Evolutionary conservation across 805 yeast genomes (phyloP), one percentile per base, ranked within the genome.

Genomic region (Myxozyma mucilagina): DNA sequence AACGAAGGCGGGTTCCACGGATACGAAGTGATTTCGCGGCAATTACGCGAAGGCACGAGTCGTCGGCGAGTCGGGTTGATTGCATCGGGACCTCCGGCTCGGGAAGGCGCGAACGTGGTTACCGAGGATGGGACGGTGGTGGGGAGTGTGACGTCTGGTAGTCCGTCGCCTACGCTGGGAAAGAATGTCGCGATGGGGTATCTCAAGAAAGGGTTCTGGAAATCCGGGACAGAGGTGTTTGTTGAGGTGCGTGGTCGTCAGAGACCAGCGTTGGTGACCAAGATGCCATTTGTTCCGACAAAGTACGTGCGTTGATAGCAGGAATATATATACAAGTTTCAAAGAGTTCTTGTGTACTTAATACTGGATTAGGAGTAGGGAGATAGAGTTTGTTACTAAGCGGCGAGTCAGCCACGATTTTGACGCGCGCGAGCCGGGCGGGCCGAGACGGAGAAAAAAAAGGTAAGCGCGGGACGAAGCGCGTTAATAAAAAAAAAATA

Each of bases 141-240:
- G 50, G 81, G 87, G 72, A 79, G 82, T 20, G 74, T 88, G 57
- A 84, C 88, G 1, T 82, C 87, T 1, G 89, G 89, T 10, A 77
- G 83, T 71, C 80, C 81, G 72, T 85, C 83, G 72, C 98, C 80
- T 79, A 90, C 77, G 69, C 85, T 74, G 77, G 87, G 87, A 35
- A 82, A 82, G 61, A 94, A 94, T 71, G 87, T 94, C 59, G 97
- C 96, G 24, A 97, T 92, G 82, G 97, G 88, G 9, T 94, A 90
- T 75, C 81, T 94, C 32, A 29, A 31, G 24, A 61, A 56, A 32
- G 69, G 65, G 51, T 79, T 78, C 68, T 82, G 83, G 67, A 94
- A 93, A 76, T 77, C 82, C 18, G 97, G 96, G 3, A 84, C 92
- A 5, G 77, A 81, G 57, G 79, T 92, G 31, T 73, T 83, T 58